phyloP scores from a whole-genome alignment of 176 grass and related monocot species.

The Lolium multiflorum region DNA sequence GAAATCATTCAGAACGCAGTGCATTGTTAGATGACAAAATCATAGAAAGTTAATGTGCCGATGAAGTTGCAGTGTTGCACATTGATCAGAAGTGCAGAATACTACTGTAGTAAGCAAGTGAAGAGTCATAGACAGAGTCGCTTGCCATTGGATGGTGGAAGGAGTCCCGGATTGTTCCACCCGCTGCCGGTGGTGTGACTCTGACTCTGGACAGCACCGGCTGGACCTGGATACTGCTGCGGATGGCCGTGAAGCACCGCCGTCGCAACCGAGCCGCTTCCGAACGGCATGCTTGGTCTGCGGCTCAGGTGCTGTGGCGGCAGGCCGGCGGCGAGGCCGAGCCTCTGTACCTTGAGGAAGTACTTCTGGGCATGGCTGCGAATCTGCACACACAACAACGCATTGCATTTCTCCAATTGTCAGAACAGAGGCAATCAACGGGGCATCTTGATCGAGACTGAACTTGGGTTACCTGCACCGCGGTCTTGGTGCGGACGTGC shows the following conservation, averaged over 20 bases:
- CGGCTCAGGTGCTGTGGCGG: slow-evolving; percentile 67
- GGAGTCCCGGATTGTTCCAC: slow-evolving; percentile 42
- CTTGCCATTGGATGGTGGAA: slow-evolving; percentile 40
- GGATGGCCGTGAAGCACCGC: slow-evolving; percentile 19
- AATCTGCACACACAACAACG: slow-evolving; percentile 46
- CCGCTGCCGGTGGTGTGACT: not conserved
- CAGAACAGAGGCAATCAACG: too few relatives aligned
- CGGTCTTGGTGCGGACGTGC: slow-evolving; percentile 84
- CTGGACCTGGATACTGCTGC: slow-evolving; percentile 11
- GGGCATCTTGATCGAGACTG: not conserved
- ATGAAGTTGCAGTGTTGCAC: not conserved
- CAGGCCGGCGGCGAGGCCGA: slow-evolving; percentile 69
- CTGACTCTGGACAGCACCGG: slow-evolving; percentile 19
- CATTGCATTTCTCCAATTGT: too few relatives aligned
- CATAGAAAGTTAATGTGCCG: not conserved
- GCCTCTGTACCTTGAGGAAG: slow-evolving; percentile 89
- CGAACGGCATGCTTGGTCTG: slow-evolving; percentile 23
- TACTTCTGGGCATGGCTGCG: slow-evolving; percentile 97
- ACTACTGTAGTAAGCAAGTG: too few relatives aligned
- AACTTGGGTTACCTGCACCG: slow-evolving; percentile 56
- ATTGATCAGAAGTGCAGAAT: not conserved
- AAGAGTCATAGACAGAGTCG: not conserved
- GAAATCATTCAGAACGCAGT: not conserved
- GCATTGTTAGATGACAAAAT: not conserved
- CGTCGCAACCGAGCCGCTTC: not conserved